Evolutionary conservation across 2,329 filamentous ascomycete genomes (phyloP).

Genomic region (Fulvia fulva): DNA sequence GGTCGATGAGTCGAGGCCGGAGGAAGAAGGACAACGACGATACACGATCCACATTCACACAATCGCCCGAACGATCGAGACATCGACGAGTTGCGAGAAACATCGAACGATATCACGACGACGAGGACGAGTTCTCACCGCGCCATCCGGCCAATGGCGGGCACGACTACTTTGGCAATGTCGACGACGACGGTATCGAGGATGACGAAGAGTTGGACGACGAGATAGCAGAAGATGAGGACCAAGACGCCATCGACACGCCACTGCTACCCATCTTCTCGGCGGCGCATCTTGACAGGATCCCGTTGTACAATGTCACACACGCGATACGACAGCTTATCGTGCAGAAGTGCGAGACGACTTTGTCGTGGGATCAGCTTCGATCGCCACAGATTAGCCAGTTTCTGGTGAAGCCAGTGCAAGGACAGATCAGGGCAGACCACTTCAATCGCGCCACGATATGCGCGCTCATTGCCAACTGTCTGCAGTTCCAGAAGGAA

Average conservation of each 20-base stretch:
- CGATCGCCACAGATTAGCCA: conserved; percentile 94
- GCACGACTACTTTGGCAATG: conserved; percentile 14
- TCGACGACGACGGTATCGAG: conserved; percentile 12
- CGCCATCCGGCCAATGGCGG: conserved; percentile 9
- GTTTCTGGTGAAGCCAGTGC: conserved; percentile 92
- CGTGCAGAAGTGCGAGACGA: conserved; percentile 81
- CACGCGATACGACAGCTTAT: conserved; percentile 85
- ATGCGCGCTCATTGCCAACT: conserved; percentile 90
- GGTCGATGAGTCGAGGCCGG: conserved; percentile 24
- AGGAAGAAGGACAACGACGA: conserved; percentile 13
- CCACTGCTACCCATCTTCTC: conserved; percentile 75
- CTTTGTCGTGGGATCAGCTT: conserved; percentile 89
- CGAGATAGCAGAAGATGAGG: conserved; percentile 40
- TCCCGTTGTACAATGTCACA: conserved; percentile 86
- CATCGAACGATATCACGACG: conserved; percentile 17
- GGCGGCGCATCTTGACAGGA: conserved; percentile 70
- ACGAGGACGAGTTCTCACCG: conserved; percentile 23
- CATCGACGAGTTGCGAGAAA: conserved; percentile 23
- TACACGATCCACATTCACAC: conserved; percentile 17
- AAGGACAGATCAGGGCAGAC: conserved; percentile 76
- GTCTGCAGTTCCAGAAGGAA: conserved; percentile 88
- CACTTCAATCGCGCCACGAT: conserved; percentile 84
- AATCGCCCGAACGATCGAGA: conserved; percentile 27
- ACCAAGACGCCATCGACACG: conserved; percentile 44
- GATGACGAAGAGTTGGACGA: conserved; percentile 37